phyloP scores from a whole-genome alignment of 1,139 yeast species.

The Candida mesenterica region DNA sequence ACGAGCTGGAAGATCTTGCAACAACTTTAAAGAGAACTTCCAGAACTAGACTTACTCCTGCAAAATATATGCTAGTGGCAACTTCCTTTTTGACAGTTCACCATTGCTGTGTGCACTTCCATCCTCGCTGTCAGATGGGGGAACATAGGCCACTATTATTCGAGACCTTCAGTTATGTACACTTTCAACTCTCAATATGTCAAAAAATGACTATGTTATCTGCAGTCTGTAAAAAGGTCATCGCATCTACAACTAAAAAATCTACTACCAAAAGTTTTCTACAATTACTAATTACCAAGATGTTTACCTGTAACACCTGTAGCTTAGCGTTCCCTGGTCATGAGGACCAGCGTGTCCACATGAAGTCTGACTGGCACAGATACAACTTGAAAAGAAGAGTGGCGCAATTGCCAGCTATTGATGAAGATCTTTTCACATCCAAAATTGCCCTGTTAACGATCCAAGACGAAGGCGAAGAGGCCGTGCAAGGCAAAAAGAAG shows the following conservation, averaged over 20 bases:
- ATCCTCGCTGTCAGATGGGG: no score
- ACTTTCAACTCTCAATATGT: neutral
- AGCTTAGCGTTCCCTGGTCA: constrained; percentile 40
- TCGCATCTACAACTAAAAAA: no score
- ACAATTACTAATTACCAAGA: constrained; percentile 4
- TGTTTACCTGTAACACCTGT: constrained; percentile 47
- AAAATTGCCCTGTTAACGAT: constrained; percentile 41
- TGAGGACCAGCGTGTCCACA: constrained; percentile 43
- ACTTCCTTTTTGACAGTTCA: no score
- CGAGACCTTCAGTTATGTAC: no score
- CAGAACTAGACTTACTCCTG: no score
- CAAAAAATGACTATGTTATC: neutral
- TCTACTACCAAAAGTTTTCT: neutral
- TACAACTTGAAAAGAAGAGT: constrained; percentile 62
- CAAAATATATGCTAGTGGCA: no score
- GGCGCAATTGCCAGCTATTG: constrained; percentile 56
- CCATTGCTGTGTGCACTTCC: no score
- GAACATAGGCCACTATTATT: no score
- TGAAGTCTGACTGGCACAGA: constrained; percentile 77
- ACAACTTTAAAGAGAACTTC: no score
- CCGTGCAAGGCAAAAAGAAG: constrained; percentile 17
- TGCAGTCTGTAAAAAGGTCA: neutral
- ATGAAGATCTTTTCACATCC: constrained; percentile 44
- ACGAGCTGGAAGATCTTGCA: no score
- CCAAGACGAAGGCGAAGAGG: constrained; percentile 20